phyloP scores from a whole-genome alignment of 2,329 filamentous ascomycete genomes.

The Tolypocladium tundrense region DNA sequence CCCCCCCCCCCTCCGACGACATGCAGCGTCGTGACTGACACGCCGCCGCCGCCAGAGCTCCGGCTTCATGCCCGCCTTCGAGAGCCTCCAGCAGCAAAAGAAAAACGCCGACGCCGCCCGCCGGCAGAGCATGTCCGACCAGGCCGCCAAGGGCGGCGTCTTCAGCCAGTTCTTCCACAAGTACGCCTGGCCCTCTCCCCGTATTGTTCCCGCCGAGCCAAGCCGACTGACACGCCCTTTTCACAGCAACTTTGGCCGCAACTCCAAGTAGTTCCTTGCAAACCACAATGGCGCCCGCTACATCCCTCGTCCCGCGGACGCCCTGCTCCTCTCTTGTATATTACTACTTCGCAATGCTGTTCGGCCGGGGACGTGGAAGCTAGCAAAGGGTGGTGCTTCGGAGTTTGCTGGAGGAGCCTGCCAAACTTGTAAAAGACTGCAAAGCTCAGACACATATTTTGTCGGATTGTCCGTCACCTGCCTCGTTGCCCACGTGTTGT shows the following conservation, averaged over 20 bases:
- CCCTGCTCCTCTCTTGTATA: not conserved
- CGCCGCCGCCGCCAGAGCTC: conserved; percentile 25
- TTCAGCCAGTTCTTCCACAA: conserved; percentile 48
- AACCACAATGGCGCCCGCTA: not conserved
- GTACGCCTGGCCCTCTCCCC: conserved; percentile 23
- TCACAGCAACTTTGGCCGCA: conserved; percentile 22
- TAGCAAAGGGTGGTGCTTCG: not conserved
- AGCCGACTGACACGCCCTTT: not conserved
- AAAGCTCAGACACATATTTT: not conserved
- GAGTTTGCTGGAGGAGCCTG: not conserved
- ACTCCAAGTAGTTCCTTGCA: conserved; percentile 11
- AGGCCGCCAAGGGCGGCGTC: conserved; percentile 37
- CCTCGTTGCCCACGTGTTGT: not conserved
- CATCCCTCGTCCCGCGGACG: not conserved
- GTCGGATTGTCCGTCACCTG: not conserved
- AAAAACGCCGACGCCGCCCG: conserved; percentile 36
- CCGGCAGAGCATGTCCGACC: conserved; percentile 45
- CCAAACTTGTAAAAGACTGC: not conserved
- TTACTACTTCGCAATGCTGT: not conserved
- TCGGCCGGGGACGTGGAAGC: not conserved
- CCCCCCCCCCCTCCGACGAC: not conserved
- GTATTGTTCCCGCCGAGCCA: not conserved
- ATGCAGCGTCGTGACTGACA: not conserved
- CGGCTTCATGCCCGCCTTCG: conserved; percentile 36
- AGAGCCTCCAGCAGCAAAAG: conserved; percentile 41